These are phyloP conservation scores for Alternaria infectoria DNA, from an alignment of 2,329 filamentous ascomycete species.

Conservation along the genomic window DNA sequence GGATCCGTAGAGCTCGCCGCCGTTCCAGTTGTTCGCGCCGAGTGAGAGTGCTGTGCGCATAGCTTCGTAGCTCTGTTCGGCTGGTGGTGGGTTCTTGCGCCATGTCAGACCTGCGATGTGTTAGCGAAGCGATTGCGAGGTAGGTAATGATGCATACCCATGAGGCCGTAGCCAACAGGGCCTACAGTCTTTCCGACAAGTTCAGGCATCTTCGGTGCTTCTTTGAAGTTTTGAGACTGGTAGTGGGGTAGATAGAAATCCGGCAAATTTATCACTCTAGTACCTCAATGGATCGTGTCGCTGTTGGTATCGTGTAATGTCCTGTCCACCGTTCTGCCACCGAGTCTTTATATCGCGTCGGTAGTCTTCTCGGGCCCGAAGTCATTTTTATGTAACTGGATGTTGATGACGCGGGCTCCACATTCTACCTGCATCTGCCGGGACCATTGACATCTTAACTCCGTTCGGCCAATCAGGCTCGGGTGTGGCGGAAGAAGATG, in stretches of 20 bases:
- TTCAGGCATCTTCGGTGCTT: slow-evolving; percentile 37
- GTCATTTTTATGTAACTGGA: not conserved
- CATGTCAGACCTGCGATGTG: slow-evolving; percentile 52
- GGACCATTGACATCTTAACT: not conserved
- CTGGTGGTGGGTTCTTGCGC: slow-evolving; percentile 47
- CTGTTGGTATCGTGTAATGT: not conserved
- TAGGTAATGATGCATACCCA: slow-evolving; percentile 44
- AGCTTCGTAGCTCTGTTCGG: slow-evolving; percentile 50
- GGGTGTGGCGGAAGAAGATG: not conserved
- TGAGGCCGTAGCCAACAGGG: slow-evolving; percentile 55
- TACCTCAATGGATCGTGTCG: not conserved
- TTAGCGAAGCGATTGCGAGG: slow-evolving; percentile 12
- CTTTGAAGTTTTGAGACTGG: not conserved
- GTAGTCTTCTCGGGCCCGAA: slow-evolving; percentile 5
- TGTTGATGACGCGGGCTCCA: slow-evolving; percentile 5
- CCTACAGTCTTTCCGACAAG: slow-evolving; percentile 49
- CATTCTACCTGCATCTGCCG: not conserved
- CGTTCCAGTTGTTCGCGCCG: slow-evolving; percentile 59
- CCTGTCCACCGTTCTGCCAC: not conserved
- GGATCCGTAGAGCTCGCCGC: slow-evolving; percentile 57
- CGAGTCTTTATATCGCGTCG: not conserved
- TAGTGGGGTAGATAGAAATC: slow-evolving; percentile 6
- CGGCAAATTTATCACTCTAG: not conserved
- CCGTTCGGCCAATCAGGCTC: not conserved
- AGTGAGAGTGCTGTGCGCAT: slow-evolving; percentile 52